Evolutionary conservation across 352 stramenopile genomes (phyloP), one percentile per base, ranked within the genome.

Genomic region (Pythium phragmitis): DNA sequence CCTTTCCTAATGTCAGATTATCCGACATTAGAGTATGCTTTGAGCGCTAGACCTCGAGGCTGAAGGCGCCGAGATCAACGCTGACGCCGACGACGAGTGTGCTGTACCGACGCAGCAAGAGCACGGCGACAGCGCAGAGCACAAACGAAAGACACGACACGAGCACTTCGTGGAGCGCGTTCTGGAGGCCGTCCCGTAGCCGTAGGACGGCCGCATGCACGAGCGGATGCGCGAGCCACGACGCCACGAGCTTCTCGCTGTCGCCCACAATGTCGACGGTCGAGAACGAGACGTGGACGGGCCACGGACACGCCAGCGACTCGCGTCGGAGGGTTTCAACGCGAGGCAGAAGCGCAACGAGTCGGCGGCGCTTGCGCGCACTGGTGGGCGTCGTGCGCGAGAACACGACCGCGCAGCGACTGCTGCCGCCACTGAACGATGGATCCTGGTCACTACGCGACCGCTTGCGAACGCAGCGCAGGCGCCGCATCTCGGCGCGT

Each of bases 31-130:
- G 21, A 21, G 21, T 21, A 21, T 21, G 21, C 21, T 21, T 21
- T 21, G 21, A 21, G 21, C 21, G 21, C 21, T 54, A 73, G 5
- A 73, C 55, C 17, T 73, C 67, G 33, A 73, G 34, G 42, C 67
- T 73, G 13, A 73, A 73, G 2, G 66, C 66, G 5, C 66, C 66
- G 30, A 72, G 55, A 19, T 72, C 66, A 50, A 72, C 60, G 28
- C 66, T 72, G n/a, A 72, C 66, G 34, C 59, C 66, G 19, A 65
- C 57, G 54, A 72, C 66, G 12, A 72, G 23, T 13, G 59, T 53
- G 60, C 66, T 72, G 66, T 72, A 68, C 6, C 39, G 43, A 34
- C 66, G 66, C 42, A 72, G 45, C 41, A 68, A 21, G 41, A 68
- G 9, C 21, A 72, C 66, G 23, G 60, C 57, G 23, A 52, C 33